Conservation (phyloP, 495 filamentous ascomycete genomes). For the Geoglossum glabrum region DNA sequence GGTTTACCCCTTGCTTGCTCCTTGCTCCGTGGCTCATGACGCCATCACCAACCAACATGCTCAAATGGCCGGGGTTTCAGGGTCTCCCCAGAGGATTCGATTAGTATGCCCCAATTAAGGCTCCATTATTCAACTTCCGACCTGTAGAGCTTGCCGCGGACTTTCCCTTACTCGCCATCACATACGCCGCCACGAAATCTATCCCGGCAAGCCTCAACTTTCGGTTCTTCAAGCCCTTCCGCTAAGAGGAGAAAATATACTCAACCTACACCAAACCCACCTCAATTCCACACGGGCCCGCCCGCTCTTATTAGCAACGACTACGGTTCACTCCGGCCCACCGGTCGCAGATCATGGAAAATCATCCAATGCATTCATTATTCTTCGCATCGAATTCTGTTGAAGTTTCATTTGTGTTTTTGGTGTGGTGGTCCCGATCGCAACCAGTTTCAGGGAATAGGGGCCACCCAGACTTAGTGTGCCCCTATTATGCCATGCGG, state of each 20-base stretch:
- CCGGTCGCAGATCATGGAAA: constrained; percentile 34
- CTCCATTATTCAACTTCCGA: constrained; percentile 28
- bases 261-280: not conserved
- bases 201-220: constrained; percentile 55
- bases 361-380: constrained; percentile 29
- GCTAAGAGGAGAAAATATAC: constrained; percentile 49
- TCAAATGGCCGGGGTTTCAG: not conserved
- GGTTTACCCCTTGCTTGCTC: no score
- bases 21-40: no score
- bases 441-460: no score
- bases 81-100: not conserved
- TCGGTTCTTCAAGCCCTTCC: constrained; percentile 34
- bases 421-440: no score
- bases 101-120: constrained; percentile 12
- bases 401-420: no score
- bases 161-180: constrained; percentile 26
- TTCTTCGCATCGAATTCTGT: constrained; percentile 45
- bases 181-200: constrained; percentile 40
- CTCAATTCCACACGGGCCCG: constrained; percentile 31
- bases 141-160: constrained; percentile 30
- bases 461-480: no score
- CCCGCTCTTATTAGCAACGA: constrained; percentile 41
- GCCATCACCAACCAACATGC: no score
- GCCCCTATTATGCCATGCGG: no score
- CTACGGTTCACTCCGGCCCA: constrained; percentile 26